Percentiles rank a stretch among this genome's conserved stretches.
Conservation (phyloP, 305 asterid species). For the Fraxinus nigra region DNA sequence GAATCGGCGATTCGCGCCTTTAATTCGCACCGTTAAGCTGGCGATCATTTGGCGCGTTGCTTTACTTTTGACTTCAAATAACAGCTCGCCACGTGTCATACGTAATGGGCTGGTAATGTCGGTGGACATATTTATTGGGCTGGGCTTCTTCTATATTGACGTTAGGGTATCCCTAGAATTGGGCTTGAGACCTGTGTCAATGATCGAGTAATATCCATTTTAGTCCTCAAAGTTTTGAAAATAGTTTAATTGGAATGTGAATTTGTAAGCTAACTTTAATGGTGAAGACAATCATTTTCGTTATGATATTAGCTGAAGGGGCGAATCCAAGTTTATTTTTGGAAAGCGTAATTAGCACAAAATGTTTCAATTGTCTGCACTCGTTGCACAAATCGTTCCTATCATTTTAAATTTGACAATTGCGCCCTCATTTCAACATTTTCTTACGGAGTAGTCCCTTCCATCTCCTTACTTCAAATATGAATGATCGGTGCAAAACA, state of each 20-base stretch:
- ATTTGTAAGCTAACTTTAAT: neutral
- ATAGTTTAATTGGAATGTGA: neutral
- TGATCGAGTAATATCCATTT: neutral
- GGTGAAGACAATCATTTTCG: neutral
- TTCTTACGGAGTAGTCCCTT: too few species aligned
- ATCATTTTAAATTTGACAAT: too few species aligned
- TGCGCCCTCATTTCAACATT: too few species aligned
- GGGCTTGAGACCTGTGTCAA: neutral
- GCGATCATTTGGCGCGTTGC: slow-evolving; percentile 28
- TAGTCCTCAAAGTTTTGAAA: neutral
- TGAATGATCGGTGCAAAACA: too few species aligned
- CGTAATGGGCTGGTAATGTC: neutral
- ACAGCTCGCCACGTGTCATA: neutral
- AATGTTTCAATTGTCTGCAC: too few species aligned
- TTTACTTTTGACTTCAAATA: slow-evolving; percentile 10
- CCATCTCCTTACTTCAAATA: too few species aligned
- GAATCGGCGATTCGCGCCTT: slow-evolving; percentile 28
- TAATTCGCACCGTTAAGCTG: slow-evolving; percentile 20
- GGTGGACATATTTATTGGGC: neutral
- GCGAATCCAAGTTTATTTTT: too few species aligned
- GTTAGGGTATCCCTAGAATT: neutral
- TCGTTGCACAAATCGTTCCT: too few species aligned
- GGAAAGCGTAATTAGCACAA: neutral
- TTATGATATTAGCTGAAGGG: neutral
- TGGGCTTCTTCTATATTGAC: neutral